Base-by-base conservation (phyloP, 805 yeast genomes). In the Isabelozyma rhagii region DNA sequence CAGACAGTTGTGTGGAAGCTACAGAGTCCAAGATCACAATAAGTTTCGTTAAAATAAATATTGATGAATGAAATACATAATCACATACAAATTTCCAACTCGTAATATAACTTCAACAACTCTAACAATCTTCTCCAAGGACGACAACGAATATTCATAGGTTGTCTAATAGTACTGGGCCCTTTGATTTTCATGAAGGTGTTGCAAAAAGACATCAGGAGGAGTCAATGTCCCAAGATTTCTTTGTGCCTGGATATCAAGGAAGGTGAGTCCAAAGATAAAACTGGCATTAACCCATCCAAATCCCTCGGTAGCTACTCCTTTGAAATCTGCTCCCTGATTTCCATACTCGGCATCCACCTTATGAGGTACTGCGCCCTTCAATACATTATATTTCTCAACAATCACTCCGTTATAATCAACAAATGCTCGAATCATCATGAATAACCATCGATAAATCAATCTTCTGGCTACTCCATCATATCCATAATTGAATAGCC, bases 251-350 rank as follows among this genome's bases (percentile, higher is more conserved):
- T 81, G 84, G 46, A 76, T 74, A 54, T 82, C 83, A 67, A 88
- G 70, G 51, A 80, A 81, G 18, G 85, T 77, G 52, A 90, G 70
- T 0, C 97, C 97, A 52, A 87, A 65, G 27, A 86, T 60, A 67
- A 81, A 91, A 58, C 94, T 84, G 5, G 98, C 87, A 71, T 93
- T 93, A 46, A 93, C 97, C 99, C 99, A 93, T 1, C 98, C 99
- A 67, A 93, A 93, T 1, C 99, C 99, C 69, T 94, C 97, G 7
- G 87, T 85, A 0, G 96, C 96, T 41, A 88, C 97, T 44, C 97
- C 97, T 64, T 87, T 87, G 63, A 91, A 89, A 53, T 86, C 96
- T 1, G 89, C 78, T 8, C 99, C 99, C 68, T 94, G 98, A 64
- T 93, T 93, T 18, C 99, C 99, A 67, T 93, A 93, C 65, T 93